These are phyloP conservation scores for Coemansia furcata DNA, from an alignment of 192 early-diverging fungal genomes.

Conservation along the genomic window DNA sequence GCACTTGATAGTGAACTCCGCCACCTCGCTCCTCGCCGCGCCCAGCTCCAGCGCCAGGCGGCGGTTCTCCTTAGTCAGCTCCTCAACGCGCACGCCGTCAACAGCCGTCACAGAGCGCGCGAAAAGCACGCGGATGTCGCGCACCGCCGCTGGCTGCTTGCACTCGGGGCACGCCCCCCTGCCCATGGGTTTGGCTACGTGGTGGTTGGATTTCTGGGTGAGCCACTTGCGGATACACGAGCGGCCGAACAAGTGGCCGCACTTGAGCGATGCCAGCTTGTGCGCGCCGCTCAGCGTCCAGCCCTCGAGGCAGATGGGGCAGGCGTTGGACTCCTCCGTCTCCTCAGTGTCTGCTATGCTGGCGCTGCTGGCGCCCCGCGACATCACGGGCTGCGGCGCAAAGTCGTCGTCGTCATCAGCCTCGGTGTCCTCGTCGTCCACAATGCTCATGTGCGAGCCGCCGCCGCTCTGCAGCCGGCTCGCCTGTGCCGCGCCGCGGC, in stretches of 20 bases:
- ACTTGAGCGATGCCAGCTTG: conserved; percentile 31
- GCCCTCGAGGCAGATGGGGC: conserved; percentile 33
- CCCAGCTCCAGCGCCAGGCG: conserved; percentile 5
- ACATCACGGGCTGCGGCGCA: background rate
- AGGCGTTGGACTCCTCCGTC: conserved; percentile 26
- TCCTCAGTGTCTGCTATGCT: background rate
- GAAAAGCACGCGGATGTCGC: conserved; percentile 40
- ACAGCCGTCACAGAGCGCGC: conserved; percentile 25
- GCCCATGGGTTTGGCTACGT: background rate
- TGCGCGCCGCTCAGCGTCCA: conserved; percentile 37
- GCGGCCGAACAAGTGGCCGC: conserved; percentile 45
- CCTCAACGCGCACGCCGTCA: conserved; percentile 7
- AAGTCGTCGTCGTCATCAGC: background rate
- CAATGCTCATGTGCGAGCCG: background rate
- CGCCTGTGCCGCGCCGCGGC: background rate
- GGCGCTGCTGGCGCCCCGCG: background rate
- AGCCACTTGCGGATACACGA: conserved; percentile 39
- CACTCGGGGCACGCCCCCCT: conserved; percentile 28
- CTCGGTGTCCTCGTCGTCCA: background rate
- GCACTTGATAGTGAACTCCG: background rate
- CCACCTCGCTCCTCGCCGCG: background rate
- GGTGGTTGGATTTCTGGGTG: background rate
- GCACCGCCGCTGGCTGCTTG: conserved; percentile 15
- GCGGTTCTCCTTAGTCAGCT: background rate
- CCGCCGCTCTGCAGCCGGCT: background rate